A percentile compares a stretch with the other conserved stretches of the same genome.
Conservation (phyloP, 345 rosid genomes). For the Gynandropsis gynandra region DNA sequence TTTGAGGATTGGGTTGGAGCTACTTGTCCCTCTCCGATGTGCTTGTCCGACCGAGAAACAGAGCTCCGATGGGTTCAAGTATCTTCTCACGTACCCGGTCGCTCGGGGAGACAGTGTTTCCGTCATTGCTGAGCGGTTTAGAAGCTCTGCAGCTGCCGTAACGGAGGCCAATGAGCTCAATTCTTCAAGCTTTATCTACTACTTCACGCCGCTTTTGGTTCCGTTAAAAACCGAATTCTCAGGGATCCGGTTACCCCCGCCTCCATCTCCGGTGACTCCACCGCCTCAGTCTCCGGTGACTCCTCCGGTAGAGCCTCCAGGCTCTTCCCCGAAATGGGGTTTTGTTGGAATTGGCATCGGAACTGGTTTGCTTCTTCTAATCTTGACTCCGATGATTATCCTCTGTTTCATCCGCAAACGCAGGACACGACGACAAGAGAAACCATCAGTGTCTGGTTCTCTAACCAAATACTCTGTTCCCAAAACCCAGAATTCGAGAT, state of each 20-base stretch:
- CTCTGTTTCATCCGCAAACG: constrained; percentile 31
- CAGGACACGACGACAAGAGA: constrained; percentile 11
- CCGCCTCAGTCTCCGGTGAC: constrained; percentile 16
- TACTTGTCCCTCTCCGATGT: constrained; percentile 64
- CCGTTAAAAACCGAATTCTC: constrained; percentile 51
- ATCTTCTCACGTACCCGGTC: constrained; percentile 51
- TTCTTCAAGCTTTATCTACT: constrained; percentile 25
- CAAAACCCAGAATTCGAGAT: constrained; percentile 13
- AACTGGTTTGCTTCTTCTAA: constrained; percentile 33
- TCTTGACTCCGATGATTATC: constrained; percentile 26
- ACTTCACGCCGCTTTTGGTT: constrained; percentile 58
- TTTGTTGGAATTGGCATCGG: constrained; percentile 56
- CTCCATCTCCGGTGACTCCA: constrained; percentile 19
- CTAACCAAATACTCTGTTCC: constrained; percentile 27
- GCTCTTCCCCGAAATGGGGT: constrained; percentile 48
- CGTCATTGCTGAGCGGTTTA: constrained; percentile 40
- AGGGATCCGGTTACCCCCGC: constrained; percentile 15
- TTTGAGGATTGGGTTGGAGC: constrained; percentile 21
- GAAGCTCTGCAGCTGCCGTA: constrained; percentile 30
- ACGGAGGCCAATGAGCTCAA: constrained; percentile 46
- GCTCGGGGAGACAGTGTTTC: constrained; percentile 36
- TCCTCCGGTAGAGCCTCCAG: constrained; percentile 17
- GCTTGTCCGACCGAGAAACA: constrained; percentile 73
- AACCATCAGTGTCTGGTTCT: constrained; percentile 24
- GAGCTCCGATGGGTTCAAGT: constrained; percentile 39